Conservation (phyloP, 2,329 filamentous ascomycete species). For the Colletotrichum tropicicola region DNA sequence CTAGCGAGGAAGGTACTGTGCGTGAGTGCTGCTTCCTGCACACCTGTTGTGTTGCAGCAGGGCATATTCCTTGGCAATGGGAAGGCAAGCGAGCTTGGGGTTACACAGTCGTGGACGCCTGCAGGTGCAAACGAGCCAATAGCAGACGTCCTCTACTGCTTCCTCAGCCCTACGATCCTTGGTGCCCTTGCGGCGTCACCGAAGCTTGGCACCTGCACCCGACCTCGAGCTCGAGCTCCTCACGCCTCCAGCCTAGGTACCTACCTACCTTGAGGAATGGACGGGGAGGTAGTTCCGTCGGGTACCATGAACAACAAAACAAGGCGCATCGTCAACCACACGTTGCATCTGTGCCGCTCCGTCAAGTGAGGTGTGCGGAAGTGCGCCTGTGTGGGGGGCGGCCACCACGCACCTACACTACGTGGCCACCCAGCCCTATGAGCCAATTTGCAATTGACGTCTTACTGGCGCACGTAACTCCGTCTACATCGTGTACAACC, state of each 20-base stretch:
- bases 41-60: too few species aligned
- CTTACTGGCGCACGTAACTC: slow-evolving; percentile 10
- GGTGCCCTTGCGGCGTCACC: slow-evolving; percentile 18
- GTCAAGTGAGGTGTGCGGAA: neutral
- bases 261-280: too few species aligned
- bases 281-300: neutral
- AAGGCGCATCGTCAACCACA: slow-evolving; percentile 9
- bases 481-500: neutral
- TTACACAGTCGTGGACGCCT: neutral
- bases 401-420: neutral
- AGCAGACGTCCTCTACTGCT: neutral
- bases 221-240: neutral
- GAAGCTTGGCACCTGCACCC: slow-evolving; percentile 24
- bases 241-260: neutral
- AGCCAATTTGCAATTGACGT: slow-evolving; percentile 9
- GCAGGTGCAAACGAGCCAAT: neutral
- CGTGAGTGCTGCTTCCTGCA: too few species aligned
- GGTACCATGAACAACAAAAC: neutral
- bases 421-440: slow-evolving; percentile 8
- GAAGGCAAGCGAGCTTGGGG: too few species aligned
- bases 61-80: too few species aligned
- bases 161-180: slow-evolving; percentile 22
- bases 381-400: neutral
- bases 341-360: slow-evolving; percentile 16
- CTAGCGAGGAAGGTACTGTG: too few species aligned